phyloP scores from a whole-genome alignment of 2,329 filamentous ascomycete species.

The Macrophomina pseudophaseolina region DNA sequence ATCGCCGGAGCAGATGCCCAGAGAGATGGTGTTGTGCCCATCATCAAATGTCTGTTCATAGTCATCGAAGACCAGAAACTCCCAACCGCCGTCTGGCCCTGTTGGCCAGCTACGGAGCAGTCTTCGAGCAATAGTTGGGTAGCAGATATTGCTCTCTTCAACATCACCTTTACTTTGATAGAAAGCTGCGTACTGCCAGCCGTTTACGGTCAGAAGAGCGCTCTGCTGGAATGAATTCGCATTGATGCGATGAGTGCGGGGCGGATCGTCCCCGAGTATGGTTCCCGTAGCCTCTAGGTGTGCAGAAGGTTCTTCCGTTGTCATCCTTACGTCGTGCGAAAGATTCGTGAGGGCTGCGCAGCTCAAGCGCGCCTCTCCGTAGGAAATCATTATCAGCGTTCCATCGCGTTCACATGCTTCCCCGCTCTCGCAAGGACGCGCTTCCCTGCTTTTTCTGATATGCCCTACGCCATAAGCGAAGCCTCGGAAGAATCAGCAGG shows the following conservation, averaged over 20 bases:
- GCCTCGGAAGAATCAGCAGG: conserved; percentile 8
- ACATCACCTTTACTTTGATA: conserved; percentile 42
- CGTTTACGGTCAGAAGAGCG: conserved; percentile 52
- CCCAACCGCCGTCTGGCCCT: conserved; percentile 42
- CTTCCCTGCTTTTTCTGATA: background rate
- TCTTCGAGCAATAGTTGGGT: conserved; percentile 54
- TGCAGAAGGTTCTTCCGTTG: background rate
- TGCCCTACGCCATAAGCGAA: background rate
- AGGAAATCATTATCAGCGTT: background rate
- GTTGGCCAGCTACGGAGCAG: conserved; percentile 44
- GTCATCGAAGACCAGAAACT: conserved; percentile 55
- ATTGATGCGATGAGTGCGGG: conserved; percentile 49
- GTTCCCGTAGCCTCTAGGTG: background rate
- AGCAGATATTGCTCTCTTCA: conserved; percentile 40
- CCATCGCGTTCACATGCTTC: background rate
- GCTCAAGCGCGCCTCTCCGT: background rate
- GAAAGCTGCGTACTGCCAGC: conserved; percentile 58
- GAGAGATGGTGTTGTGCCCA: conserved; percentile 59
- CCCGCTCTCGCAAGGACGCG: background rate
- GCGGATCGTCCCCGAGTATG: conserved; percentile 34
- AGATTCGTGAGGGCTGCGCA: background rate
- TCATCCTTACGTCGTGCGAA: background rate
- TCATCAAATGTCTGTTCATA: conserved; percentile 58
- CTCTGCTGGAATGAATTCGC: conserved; percentile 58
- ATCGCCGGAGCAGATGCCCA: conserved; percentile 56